Evolutionary conservation across 2,329 filamentous ascomycete genomes (phyloP), one percentile per base, ranked within the genome.

Genomic region (Clonostachys rosea): DNA sequence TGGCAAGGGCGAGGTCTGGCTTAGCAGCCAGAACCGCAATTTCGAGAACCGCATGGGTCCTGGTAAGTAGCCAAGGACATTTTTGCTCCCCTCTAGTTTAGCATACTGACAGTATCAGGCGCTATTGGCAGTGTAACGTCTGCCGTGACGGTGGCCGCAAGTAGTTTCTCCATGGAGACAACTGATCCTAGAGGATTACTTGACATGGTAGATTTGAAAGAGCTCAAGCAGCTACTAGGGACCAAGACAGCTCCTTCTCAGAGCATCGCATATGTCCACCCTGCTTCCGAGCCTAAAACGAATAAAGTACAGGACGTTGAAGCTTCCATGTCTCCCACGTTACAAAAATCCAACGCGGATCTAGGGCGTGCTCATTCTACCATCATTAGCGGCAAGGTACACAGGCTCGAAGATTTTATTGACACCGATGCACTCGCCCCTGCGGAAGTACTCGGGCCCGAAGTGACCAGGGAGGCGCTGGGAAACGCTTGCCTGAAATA

Each of bases 61-160:
- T 10, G 24, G 24, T 30, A 30, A 30, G 24, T 30, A 30, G 9
- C 4, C 24, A 30, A 30, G 1, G 10, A 30, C 24, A 30, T 30
- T 30, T 4, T 30, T 30, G 24, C 24, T 4, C 9, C 24, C 3
- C 24, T 30, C 3, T 30, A 10, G 9, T 10, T 30, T 9, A 10
- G 9, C 24, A 30, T 30, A 30, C 10, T 30, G 9, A 30, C 24
- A 9, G 9, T 30, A 30, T 51, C 49, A 44, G 56, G 56, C 41
- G 44, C 42, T 16, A 40, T 76, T 49, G 73, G 71, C 2, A 66
- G 70, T 49, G 54, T 76, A 20, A 61, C 64, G 2, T 73, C 70
- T 1, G 71, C 73, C 4, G 70, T 67, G 6, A 69, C 69, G 1
- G 72, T 75, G 2, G 71, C 73, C 3, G 71, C 71, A 5, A 72